These are phyloP conservation scores for Apiospora pterosperma DNA, from an alignment of 2,329 filamentous ascomycete species.

Conservation along the genomic window DNA sequence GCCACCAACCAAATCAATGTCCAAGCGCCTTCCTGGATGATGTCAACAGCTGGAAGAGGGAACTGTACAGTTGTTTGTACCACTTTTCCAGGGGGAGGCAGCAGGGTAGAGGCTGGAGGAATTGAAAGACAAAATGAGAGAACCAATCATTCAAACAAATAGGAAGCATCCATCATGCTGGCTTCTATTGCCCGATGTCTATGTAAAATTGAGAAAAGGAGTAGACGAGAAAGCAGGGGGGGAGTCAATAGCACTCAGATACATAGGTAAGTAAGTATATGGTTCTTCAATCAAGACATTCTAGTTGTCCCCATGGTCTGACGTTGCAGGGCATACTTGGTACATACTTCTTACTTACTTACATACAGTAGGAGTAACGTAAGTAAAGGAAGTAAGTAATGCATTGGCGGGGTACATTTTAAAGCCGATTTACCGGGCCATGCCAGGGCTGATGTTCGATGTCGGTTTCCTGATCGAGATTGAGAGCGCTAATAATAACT, in stretches of 20 bases:
- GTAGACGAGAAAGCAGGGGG: neutral
- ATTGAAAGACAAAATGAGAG: neutral
- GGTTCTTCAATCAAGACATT: neutral
- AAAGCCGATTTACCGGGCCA: constrained; percentile 1
- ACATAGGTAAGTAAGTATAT: neutral
- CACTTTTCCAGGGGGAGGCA: neutral
- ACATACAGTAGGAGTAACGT: too few relatives aligned
- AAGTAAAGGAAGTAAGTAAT: too few relatives aligned
- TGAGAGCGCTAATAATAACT: neutral
- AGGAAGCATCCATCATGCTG: too few relatives aligned
- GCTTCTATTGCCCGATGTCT: neutral
- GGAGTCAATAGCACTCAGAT: neutral
- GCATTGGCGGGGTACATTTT: neutral
- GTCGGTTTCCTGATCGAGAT: neutral
- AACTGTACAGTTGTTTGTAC: neutral
- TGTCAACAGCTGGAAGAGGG: neutral
- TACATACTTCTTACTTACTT: too few relatives aligned
- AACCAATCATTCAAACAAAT: neutral
- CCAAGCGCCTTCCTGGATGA: neutral
- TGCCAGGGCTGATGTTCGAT: constrained; percentile 1
- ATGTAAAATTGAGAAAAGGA: neutral
- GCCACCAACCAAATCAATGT: neutral
- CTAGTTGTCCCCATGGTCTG: neutral
- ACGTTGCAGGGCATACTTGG: neutral
- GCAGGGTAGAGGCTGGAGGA: neutral